These are phyloP conservation scores for Helotiales sp. DNA, from an alignment of 2,329 filamentous ascomycete genomes.

Conservation along the genomic window DNA sequence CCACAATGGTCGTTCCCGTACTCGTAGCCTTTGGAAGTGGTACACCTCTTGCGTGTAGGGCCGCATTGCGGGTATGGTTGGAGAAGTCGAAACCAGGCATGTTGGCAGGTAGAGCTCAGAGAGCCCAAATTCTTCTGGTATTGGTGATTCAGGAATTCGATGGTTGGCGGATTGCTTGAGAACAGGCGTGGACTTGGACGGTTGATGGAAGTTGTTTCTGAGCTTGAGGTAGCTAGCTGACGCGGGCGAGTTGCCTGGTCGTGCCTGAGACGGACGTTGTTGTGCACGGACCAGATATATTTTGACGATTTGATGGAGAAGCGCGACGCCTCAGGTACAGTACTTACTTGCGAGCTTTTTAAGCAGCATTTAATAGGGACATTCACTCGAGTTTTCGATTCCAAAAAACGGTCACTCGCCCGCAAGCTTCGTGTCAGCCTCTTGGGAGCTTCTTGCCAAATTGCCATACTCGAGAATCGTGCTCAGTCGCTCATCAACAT, in stretches of 20 bases:
- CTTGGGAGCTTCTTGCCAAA: not conserved
- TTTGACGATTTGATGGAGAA: too few species aligned
- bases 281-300: not conserved
- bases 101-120: constrained; percentile 38
- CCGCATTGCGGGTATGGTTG: constrained; percentile 99
- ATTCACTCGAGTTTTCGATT: not conserved
- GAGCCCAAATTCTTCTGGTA: constrained; percentile 9
- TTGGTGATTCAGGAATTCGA: not conserved
- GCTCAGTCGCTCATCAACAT: constrained; percentile 9
- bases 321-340: too few species aligned
- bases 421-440: not conserved
- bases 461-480: not conserved
- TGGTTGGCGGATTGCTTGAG: not conserved
- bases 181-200: not conserved
- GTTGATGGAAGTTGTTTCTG: not conserved
- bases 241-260: not conserved
- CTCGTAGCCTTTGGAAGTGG: constrained; percentile 96
- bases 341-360: not conserved
- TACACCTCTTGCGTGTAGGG: constrained; percentile 89
- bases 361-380: not conserved
- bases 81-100: constrained; percentile 99
- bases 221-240: constrained; percentile 1
- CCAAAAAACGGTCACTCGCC: not conserved
- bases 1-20: constrained; percentile 98
- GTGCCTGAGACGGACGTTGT: constrained; percentile 5